Base-by-base conservation (phyloP, 441 rosid genomes). In the Syzygium malaccense region DNA sequence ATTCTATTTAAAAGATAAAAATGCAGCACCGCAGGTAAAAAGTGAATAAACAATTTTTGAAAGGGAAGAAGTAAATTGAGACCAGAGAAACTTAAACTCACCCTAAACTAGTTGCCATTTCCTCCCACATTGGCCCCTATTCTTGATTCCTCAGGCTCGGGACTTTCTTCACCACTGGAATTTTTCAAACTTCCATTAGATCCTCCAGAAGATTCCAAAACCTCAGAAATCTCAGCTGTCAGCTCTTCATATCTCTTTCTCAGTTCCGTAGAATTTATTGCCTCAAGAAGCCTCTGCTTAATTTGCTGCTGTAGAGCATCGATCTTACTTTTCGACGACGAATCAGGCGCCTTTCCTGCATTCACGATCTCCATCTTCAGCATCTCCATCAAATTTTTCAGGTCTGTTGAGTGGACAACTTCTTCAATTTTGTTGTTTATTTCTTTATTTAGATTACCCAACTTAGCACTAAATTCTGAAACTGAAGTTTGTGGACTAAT, bases 221-320 rank as follows among this genome's bases (percentile, higher is more conserved):
- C 94, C 88, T 92, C 92, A 85, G 93, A 91, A 20, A 95, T 89
- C 93, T 93, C 94, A 20, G 86, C 91, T 87, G 87, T 90, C 57
- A 96, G 90, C 91, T 92, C 91, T 49, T 95, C 95, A 80, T 92
- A 93, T 89, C 94, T 93, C 83, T 86, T 94, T 91, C 92, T 94
- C 30, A 96, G 89, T 88, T 93, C 97, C 1, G 96, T 91, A 33
- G 93, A 89, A 88, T 84, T 91, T 56, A 96, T 56, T 87, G 94
- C 93, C 57, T 95, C 94, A 3, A 92, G 91, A 55, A 97, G 92
- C 94, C 86, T 95, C 88, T 90, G 91, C 93, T 92, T 95, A 89
- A 96, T 94, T 91, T 96, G 94, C 66, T 94, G 92, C 90, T 92
- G 93, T 86, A 96, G 91, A 86, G 95, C 91, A 89, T 92, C 94